Percentiles rank a stretch among this genome's conserved stretches.
phyloP scores from a whole-genome alignment of 208 protist genomes.

The Tetramitus jugosus region DNA sequence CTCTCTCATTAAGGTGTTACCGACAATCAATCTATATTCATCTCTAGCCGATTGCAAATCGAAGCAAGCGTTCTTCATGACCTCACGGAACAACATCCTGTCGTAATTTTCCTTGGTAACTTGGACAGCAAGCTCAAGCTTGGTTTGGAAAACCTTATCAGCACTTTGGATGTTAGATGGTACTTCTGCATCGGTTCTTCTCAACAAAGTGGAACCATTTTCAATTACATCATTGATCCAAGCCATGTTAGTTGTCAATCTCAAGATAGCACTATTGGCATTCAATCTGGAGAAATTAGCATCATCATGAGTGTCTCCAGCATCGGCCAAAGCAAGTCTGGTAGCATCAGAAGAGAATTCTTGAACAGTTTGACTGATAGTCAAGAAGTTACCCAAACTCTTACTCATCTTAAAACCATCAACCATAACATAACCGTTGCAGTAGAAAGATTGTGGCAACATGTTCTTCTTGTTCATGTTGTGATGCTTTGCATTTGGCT shows the following conservation, averaged over 20 bases:
- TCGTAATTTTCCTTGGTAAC: constrained; percentile 70
- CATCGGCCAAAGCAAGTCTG: constrained; percentile 93
- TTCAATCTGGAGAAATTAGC: constrained; percentile 93
- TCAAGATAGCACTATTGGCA: constrained; percentile 86
- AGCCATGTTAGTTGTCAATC: constrained; percentile 87
- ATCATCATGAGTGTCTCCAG: constrained; percentile 95
- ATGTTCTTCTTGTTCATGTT: too few relatives aligned
- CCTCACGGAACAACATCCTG: constrained; percentile 87
- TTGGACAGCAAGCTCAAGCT: constrained; percentile 77
- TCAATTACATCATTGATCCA: constrained; percentile 56
- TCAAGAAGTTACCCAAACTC: constrained; percentile 98
- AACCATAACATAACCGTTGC: constrained; percentile 98
- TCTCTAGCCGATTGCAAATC: constrained; percentile 79
- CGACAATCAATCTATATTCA: constrained; percentile 73
- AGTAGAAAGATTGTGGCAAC: constrained; percentile 88
- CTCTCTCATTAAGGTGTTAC: constrained; percentile 54
- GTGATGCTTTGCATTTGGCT: constrained; percentile 21
- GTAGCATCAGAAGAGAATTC: constrained; percentile 78
- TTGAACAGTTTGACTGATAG: constrained; percentile 69
- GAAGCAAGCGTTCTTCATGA: constrained; percentile 85
- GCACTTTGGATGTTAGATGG: constrained; percentile 51
- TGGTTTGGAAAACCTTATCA: constrained; percentile 83
- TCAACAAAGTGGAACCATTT: constrained; percentile 33
- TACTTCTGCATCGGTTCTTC: constrained; percentile 50
- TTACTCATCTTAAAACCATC: constrained; percentile 99